Conservation (phyloP, 2,329 filamentous ascomycete species). For the Knufia petricola region DNA sequence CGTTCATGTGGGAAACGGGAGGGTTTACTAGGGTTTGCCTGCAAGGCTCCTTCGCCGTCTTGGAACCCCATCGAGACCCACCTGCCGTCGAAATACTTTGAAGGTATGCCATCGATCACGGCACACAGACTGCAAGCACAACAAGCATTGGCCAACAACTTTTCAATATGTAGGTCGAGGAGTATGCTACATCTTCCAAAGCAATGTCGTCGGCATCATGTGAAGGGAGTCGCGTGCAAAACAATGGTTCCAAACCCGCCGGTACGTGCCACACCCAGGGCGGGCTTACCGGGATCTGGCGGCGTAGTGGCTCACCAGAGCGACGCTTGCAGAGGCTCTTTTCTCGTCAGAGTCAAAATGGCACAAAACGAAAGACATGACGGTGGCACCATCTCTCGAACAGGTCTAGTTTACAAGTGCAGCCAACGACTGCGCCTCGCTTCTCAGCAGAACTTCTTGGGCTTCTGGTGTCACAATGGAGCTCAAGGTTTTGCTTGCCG, state of each 20-base stretch:
- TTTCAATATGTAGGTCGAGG: no score
- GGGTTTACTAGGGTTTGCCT: no score
- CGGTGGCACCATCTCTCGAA: not conserved
- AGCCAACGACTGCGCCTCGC: constrained; percentile 7
- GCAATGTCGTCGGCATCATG: no score
- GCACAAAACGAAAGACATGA: not conserved
- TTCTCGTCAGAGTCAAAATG: not conserved
- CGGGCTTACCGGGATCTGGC: not conserved
- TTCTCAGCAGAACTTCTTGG: constrained; percentile 1
- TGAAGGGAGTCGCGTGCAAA: no score
- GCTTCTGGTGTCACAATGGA: not conserved
- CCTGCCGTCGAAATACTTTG: no score
- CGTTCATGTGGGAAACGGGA: no score
- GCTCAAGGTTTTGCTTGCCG: not conserved
- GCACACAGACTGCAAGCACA: no score
- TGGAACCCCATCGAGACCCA: no score
- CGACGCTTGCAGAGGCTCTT: not conserved
- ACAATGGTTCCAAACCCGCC: not conserved
- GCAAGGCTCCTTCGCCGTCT: no score
- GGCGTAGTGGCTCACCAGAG: not conserved
- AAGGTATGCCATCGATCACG: no score
- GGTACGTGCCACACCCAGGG: not conserved
- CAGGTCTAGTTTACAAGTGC: not conserved
- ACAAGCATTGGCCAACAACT: no score
- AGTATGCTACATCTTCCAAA: no score